Evolutionary conservation across 768 basidiomycete genomes (phyloP), one percentile per base, ranked within the genome.

Genomic region (Dentipellis sp.): DNA sequence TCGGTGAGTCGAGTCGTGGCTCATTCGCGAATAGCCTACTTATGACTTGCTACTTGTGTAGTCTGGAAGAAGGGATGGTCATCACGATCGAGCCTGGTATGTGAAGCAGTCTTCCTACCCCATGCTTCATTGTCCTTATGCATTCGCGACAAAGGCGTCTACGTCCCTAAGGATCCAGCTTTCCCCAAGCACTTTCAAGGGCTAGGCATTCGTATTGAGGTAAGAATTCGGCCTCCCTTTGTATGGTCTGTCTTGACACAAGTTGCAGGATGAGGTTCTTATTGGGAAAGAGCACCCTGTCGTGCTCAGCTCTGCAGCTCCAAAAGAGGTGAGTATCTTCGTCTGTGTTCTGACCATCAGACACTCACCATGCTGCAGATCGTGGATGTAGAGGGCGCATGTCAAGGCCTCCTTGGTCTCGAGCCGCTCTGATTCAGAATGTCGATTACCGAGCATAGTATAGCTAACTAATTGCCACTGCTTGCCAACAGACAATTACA

Each of bases 161-260:
- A 97, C 65, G 91, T 99, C 39, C 97, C 95, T 3, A 82, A 86
- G 1, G 76, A 79, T 7, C 65, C 83, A 2, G 73, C 81, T 47
- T 97, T 91, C 68, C 97, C 95, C 2, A 86, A 80, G 60, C 80
- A 81, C 52, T 98, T 93, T 70, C 94, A 95, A 62, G 88, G 92
- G 60, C 79, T 97, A 29, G 93, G 91, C 7, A 85, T 98, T 57
- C 83, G 95, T 48, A 92, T 99, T 63, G 95, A 95, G 29, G 48
- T 50, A 50, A 9, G 48, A 3, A 35, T 19, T 3, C 14, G 8
- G 3, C 10, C 29, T 6, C 21, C 48, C 9, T 34, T 50, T 2
- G 48, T 19, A 4, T 50, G 9, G 29, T 35, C 16, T 16, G 2
- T 14, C 48, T 50, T 34, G 23, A 6, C 2, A 8, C 14, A 2